Evolutionary conservation across 2,329 filamentous ascomycete genomes (phyloP).

Genomic region (Penicillium fuscoglaucum): DNA sequence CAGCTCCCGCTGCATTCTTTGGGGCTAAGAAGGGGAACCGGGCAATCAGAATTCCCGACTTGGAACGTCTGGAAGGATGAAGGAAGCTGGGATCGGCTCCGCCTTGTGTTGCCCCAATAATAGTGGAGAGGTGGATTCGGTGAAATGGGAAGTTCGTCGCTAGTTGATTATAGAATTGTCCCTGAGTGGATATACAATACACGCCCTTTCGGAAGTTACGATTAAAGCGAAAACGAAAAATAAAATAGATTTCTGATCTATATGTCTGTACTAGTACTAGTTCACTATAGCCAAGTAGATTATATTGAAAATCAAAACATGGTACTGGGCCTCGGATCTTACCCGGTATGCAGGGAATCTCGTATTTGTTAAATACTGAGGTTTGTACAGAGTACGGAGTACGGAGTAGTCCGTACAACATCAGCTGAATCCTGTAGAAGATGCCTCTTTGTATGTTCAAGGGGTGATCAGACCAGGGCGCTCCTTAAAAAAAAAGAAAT

Average conservation of each 20-base stretch:
- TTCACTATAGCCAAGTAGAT: not conserved
- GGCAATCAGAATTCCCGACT: conserved; percentile 17
- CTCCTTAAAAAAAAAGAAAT: not conserved
- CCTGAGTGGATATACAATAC: not conserved
- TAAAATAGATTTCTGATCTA: conserved; percentile 8
- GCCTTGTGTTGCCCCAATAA: conserved; percentile 8
- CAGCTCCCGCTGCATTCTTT: conserved; percentile 22
- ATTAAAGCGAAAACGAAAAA: conserved; percentile 6
- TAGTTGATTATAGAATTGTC: not conserved
- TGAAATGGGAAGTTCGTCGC: conserved; percentile 2
- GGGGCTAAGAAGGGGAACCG: conserved; percentile 15
- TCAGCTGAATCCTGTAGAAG: not conserved
- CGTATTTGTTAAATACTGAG: not conserved
- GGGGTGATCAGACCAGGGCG: conserved; percentile 1
- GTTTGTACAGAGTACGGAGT: not conserved
- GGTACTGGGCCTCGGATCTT: conserved; percentile 6
- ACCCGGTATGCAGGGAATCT: conserved; percentile 8
- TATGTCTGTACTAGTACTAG: not conserved
- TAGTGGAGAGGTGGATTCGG: conserved; percentile 5
- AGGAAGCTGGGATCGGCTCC: conserved; percentile 25
- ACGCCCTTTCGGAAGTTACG: conserved; percentile 13
- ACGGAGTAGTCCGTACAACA: not conserved
- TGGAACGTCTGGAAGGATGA: conserved; percentile 29
- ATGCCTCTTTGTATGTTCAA: not conserved
- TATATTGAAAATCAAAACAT: not conserved